phyloP scores from a whole-genome alignment of 192 early-diverging fungal species.

The Chytriomyces sp. region DNA sequence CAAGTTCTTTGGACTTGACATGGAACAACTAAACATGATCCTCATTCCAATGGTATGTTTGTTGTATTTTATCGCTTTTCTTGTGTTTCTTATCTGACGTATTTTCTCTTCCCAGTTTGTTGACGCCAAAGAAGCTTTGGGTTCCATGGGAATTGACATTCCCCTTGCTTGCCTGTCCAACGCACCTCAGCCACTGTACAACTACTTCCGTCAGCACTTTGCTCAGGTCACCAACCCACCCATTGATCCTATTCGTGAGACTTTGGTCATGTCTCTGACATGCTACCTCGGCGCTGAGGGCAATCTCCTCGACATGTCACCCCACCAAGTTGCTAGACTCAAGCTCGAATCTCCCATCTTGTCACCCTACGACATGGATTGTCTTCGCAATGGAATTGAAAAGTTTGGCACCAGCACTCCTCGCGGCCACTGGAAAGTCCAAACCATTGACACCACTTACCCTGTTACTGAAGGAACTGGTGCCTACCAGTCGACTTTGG shows the following conservation, averaged over 20 bases:
- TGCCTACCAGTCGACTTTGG: conserved; percentile 80
- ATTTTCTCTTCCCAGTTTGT: conserved; percentile 37
- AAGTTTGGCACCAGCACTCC: conserved; percentile 34
- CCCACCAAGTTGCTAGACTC: conserved; percentile 78
- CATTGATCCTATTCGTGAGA: conserved; percentile 98
- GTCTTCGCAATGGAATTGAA: conserved; percentile 72
- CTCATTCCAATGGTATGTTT: conserved; percentile 83
- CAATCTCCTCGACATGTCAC: conserved; percentile 87
- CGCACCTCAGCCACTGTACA: conserved; percentile 88
- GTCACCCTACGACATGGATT: conserved; percentile 79
- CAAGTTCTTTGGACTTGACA: conserved; percentile 85
- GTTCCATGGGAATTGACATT: conserved; percentile 98
- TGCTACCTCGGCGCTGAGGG: conserved; percentile 95
- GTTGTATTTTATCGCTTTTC: conserved; percentile 10
- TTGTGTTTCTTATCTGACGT: neutral
- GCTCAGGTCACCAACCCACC: conserved; percentile 99
- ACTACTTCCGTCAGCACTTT: conserved; percentile 97
- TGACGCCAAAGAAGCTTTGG: conserved; percentile 94
- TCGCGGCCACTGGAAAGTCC: conserved; percentile 77
- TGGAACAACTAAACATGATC: conserved; percentile 91
- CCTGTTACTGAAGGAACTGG: conserved; percentile 71
- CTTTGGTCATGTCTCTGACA: conserved; percentile 95
- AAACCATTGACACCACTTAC: conserved; percentile 88
- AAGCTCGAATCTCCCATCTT: conserved; percentile 86
- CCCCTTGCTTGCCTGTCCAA: conserved; percentile 90